These are phyloP conservation scores for Solanum hybrid DNA, from an alignment of 305 asterid species.

Conservation along the genomic window DNA sequence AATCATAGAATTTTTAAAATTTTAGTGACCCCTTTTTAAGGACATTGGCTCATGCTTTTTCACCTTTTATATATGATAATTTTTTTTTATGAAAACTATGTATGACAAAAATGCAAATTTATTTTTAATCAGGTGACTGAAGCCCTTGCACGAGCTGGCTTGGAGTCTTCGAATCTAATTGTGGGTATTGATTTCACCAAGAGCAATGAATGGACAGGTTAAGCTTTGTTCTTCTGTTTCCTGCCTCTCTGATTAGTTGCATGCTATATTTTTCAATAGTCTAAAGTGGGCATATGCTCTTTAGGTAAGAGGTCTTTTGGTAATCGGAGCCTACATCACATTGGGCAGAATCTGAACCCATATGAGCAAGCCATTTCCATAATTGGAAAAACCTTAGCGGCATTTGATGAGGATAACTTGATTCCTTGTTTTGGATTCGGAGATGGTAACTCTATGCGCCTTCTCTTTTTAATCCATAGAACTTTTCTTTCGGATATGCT, in stretches of 20 bases:
- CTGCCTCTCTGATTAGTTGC: neutral
- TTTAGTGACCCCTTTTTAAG: conserved; percentile 1
- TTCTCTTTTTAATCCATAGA: neutral
- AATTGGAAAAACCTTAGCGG: conserved; percentile 83
- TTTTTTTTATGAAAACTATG: neutral
- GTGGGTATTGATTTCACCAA: conserved; percentile 91
- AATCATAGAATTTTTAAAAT: neutral
- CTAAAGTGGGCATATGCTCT: conserved; percentile 19
- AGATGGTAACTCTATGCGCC: conserved; percentile 43
- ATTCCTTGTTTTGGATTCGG: conserved; percentile 95
- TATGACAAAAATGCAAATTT: neutral
- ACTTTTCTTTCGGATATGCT: neutral
- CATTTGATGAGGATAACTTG: conserved; percentile 86
- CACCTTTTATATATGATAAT: neutral
- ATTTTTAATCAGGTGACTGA: conserved; percentile 54
- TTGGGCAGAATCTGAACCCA: conserved; percentile 60
- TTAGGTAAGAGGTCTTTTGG: conserved; percentile 63
- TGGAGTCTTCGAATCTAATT: conserved; percentile 92
- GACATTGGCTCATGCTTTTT: neutral
- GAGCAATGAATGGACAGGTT: conserved; percentile 99
- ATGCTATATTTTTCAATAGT: neutral
- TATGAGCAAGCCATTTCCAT: conserved; percentile 89
- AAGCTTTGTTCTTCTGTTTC: neutral
- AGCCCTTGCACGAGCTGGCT: conserved; percentile 84
- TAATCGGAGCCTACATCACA: conserved; percentile 70